Conservation (phyloP, 2,329 filamentous ascomycete genomes). For the Clonostachys chloroleuca region DNA sequence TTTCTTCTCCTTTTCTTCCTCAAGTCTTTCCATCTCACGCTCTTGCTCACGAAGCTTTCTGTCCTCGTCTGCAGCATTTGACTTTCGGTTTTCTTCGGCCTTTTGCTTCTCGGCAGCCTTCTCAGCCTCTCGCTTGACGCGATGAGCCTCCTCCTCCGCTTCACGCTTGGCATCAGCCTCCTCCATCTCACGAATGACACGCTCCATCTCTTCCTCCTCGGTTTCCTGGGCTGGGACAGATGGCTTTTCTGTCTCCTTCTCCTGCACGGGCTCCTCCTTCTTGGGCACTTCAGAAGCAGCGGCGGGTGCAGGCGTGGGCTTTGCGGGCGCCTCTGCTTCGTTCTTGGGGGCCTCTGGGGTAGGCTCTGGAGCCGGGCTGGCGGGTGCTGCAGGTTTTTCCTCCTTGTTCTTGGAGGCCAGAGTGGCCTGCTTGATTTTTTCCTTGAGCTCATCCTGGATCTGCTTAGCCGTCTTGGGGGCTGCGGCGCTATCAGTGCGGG, state of each 20-base stretch:
- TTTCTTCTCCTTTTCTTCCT: conserved; percentile 64
- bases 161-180: conserved; percentile 47
- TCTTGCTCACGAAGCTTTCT: conserved; percentile 69
- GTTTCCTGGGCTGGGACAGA: conserved; percentile 23
- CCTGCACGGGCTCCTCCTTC: conserved; percentile 13
- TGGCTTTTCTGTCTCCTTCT: conserved; percentile 19
- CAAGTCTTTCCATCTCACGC: conserved; percentile 66
- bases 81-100: conserved; percentile 35
- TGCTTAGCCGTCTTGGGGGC: conserved; percentile 72
- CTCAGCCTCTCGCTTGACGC: conserved; percentile 41
- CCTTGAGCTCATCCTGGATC: conserved; percentile 77
- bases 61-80: conserved; percentile 51
- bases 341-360: conserved; percentile 4
- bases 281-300: conserved; percentile 16
- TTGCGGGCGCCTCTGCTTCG: not conserved
- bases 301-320: conserved; percentile 11
- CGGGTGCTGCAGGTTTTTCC: conserved; percentile 19
- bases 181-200: conserved; percentile 59
- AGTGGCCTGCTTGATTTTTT: conserved; percentile 66
- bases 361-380: conserved; percentile 2
- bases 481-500: conserved; percentile 65
- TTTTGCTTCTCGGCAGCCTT: conserved; percentile 43
- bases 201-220: conserved; percentile 53
- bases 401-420: conserved; percentile 16
- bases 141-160: conserved; percentile 37